Base-by-base conservation (phyloP, 2,329 filamentous ascomycete species). In the Fulvia fulva region DNA sequence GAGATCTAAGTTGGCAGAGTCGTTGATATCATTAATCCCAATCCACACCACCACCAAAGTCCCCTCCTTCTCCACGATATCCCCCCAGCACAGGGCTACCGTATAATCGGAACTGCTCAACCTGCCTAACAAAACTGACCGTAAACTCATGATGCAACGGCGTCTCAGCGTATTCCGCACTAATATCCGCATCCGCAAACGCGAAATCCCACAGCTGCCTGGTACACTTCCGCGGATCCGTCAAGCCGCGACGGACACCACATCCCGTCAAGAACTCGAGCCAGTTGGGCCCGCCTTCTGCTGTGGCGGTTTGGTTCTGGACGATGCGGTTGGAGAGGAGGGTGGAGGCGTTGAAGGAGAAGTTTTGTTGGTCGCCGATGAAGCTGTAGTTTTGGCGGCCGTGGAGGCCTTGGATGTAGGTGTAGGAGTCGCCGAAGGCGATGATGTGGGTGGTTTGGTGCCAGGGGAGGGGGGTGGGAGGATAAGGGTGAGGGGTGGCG, bases 211-310 rank as follows among this genome's bases (percentile, higher is more conserved):
- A 50, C 16, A 50, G 26, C 22, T 50, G 44, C 5, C 21, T 8
- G 19, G 23, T 16, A n/a, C 44, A 47, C 6, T 47, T 1, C 44
- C 16, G 3, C 6, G 44, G 21, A 9, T 23, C n/a, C 16, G 21
- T 47, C 9, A 47, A 16, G 5, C 23, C 26, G 12, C 9, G 12
- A 37, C 77, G 64, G 8, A 78, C 51, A n/a, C 77, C 80, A 64
- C 82, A 83, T 1, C 71, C 68, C 6, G 81, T 83, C 22, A 84
- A 70, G 55, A 75, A 79, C 63, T 83, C 79, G 5, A 82, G 74
- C 80, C 81, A 84, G 56, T 83, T 81, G 0, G 81, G 78, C 0
- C 81, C 81, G 1, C 80, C 81, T 55, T 80, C 77, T 19, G 80
- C 80, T 0, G 79, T 80, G n/a, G 71, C 71, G 2, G 75, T 78